A percentile compares a stretch with the other conserved stretches of the same genome.
Evolutionary conservation across 441 rosid species (phyloP).

Genomic region (Aleurites moluccanus): DNA sequence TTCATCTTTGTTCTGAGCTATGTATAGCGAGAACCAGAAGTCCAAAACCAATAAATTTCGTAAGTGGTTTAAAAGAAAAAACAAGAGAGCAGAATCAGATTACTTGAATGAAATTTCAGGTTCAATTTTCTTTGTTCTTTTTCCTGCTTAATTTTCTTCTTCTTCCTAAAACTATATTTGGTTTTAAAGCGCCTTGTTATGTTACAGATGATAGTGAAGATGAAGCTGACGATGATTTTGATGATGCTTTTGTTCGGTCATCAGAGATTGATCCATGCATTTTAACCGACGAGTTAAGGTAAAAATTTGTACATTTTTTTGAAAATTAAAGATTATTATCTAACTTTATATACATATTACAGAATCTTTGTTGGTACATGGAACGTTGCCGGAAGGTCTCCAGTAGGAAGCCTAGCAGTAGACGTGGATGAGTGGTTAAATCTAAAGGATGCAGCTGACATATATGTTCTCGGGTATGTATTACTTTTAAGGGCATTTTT

Average conservation of each 20-base stretch:
- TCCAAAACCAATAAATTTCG: slow-evolving; percentile 33
- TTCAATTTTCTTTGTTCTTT: slow-evolving; percentile 28
- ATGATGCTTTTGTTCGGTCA: slow-evolving; percentile 28
- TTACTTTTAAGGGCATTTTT: neutral
- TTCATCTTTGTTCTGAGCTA: slow-evolving; percentile 25
- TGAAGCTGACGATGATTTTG: slow-evolving; percentile 36
- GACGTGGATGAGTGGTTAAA: slow-evolving; percentile 76
- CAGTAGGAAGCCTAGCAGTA: slow-evolving; percentile 57
- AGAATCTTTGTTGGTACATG: slow-evolving; percentile 76
- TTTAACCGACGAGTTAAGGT: slow-evolving; percentile 52
- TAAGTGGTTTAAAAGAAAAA: slow-evolving; percentile 49
- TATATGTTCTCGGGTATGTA: slow-evolving; percentile 70
- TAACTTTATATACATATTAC: slow-evolving; percentile 14
- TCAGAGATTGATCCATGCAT: slow-evolving; percentile 47
- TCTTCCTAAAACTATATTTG: neutral
- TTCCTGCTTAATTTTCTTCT: neutral
- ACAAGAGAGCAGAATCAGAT: slow-evolving; percentile 28
- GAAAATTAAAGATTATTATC: neutral
- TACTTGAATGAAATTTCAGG: slow-evolving; percentile 41
- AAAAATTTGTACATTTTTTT: neutral
- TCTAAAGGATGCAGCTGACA: slow-evolving; percentile 64
- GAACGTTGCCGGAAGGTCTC: slow-evolving; percentile 81
- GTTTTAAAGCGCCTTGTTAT: neutral
- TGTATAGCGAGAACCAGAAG: slow-evolving; percentile 36
- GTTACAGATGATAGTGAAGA: slow-evolving; percentile 44